phyloP scores from a whole-genome alignment of 768 basidiomycete genomes.

The Aureoboletus auriporus region DNA sequence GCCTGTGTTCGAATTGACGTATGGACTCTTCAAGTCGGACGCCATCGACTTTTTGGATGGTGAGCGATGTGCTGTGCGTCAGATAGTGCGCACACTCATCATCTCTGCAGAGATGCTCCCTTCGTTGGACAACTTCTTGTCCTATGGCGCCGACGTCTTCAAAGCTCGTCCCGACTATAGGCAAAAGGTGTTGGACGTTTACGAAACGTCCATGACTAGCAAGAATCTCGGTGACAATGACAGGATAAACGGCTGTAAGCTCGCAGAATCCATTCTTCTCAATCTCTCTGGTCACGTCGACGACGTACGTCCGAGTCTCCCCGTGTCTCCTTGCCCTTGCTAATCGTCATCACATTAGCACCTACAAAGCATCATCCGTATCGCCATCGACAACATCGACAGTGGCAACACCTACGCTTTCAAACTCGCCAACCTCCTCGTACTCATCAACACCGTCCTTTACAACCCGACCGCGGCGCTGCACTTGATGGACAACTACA shows the following conservation, averaged over 20 bases:
- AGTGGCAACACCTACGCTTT: conserved; percentile 60
- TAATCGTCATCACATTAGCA: conserved; percentile 35
- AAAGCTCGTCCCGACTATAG: conserved; percentile 71
- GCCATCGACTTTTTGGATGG: conserved; percentile 87
- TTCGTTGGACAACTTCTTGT: conserved; percentile 83
- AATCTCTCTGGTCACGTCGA: conserved; percentile 76
- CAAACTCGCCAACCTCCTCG: conserved; percentile 75
- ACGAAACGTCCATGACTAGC: conserved; percentile 65
- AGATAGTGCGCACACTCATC: neutral
- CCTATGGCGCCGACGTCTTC: conserved; percentile 75
- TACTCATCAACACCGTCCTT: conserved; percentile 76
- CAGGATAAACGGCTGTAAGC: conserved; percentile 77
- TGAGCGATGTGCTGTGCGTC: conserved; percentile 22
- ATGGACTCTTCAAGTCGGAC: conserved; percentile 76
- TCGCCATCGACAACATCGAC: conserved; percentile 57
- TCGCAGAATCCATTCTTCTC: conserved; percentile 78
- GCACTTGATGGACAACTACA: conserved; percentile 63
- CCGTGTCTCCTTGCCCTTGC: neutral
- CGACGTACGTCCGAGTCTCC: conserved; percentile 49
- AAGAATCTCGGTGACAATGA: conserved; percentile 80
- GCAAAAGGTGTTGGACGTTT: conserved; percentile 80
- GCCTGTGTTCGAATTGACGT: conserved; percentile 82
- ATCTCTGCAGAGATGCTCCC: conserved; percentile 76
- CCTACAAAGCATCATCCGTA: conserved; percentile 60
- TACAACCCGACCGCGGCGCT: conserved; percentile 81